A percentile compares a stretch with the other conserved stretches of the same genome.
Evolutionary conservation across 352 stramenopile genomes (phyloP).

Genomic region (Phytophthora pini): DNA sequence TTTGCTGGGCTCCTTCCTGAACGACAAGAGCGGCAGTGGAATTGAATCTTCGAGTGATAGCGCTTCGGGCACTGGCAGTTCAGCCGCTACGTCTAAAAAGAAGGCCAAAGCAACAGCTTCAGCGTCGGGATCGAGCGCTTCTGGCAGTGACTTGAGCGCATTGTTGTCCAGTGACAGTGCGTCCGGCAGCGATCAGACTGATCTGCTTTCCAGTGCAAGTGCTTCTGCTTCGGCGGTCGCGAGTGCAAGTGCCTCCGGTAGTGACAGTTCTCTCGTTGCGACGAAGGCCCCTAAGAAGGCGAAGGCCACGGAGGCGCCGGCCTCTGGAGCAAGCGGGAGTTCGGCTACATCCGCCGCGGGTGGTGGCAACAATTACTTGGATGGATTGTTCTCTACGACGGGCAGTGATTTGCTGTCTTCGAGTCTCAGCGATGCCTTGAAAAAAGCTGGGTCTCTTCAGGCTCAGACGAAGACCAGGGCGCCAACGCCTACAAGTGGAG

Average conservation of each 20-base stretch:
- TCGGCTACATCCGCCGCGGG: background rate
- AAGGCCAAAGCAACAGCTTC: background rate
- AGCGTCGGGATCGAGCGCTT: background rate
- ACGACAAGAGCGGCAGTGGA: conserved; percentile 1
- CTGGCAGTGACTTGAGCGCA: background rate
- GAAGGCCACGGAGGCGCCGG: background rate
- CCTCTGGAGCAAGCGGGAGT: background rate
- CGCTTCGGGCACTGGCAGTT: background rate
- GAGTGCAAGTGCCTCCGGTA: background rate
- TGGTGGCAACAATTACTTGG: background rate
- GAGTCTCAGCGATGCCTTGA: conserved; percentile 7
- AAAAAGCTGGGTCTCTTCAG: background rate
- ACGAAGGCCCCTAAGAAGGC: background rate
- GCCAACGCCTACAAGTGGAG: background rate
- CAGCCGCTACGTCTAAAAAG: background rate
- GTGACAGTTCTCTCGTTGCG: background rate
- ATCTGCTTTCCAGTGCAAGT: background rate
- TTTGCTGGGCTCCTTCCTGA: conserved; percentile 1
- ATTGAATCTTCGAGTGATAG: conserved; percentile 7
- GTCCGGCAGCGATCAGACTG: too few relatives aligned
- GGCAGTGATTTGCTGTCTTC: conserved; percentile 16
- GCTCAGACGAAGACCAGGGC: background rate
- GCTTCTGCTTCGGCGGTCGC: background rate
- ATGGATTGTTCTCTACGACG: conserved; percentile 1
- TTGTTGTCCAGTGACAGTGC: too few relatives aligned